Base-by-base conservation (phyloP, 2,329 filamentous ascomycete species). In the Ophiognomonia clavigignenti-juglandacearum region DNA sequence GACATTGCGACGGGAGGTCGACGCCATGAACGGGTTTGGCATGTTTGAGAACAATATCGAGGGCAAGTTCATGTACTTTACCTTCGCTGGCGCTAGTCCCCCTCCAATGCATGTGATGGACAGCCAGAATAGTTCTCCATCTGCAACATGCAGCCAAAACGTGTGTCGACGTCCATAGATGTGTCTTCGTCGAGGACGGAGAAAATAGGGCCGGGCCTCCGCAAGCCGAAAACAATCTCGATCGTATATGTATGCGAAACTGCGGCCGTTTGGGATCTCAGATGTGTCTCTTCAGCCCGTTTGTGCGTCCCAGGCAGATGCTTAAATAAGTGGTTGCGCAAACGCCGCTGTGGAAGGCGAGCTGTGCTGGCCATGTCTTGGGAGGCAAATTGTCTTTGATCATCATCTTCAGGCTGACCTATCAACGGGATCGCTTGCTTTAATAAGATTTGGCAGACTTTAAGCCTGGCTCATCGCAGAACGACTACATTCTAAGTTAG, bases 241-340 rank as follows among this genome's bases (percentile, higher is more conserved):
- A 46, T 46, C 37, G 6, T 29, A 35, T 27, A 16, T 34, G 20
- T 23, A 20, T 40, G 20, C 43, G 29, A 39, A 34, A 40, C 43
- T 35, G n/a, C 45, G 45, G 45, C 45, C 39, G 45, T 47, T 47
- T 18, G 38, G 23, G 19, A 39, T 47, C 45, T 47, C 39, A 32
- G 32, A 38, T 43, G 6, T 47, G 45, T 47, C 37, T 38, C 35
- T 47, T 32, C 10, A 46, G 22, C 16, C 26, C n/a, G 22, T 13
- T 27, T 23, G 16, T 9, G 20, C 14, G n/a, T 24, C 20, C 35
- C 19, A 20, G 31, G 19, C n/a, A 26, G n/a, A 18, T n/a, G n/a
- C n/a, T n/a, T 22, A 20, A 39, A 13, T 3, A 39, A 32, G 20
- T 45, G 37, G 36, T 22, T 35, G 31, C 23, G 34, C 36, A 32